Evolutionary conservation across 179 eudicot species (phyloP), one percentile per base, ranked within the genome.

Genomic region (Beta macrorhiza): DNA sequence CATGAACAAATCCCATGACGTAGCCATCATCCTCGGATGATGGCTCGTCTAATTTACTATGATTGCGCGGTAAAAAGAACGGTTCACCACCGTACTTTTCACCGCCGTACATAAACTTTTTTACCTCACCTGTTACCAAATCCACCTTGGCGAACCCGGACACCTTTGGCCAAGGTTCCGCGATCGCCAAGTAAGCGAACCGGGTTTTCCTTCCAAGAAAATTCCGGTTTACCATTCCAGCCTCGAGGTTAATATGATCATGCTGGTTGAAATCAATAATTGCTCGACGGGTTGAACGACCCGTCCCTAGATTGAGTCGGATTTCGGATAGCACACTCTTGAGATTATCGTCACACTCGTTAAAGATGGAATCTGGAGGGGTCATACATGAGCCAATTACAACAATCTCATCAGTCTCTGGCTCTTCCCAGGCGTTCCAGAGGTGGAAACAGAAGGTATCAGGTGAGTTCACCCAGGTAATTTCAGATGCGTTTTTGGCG

Each of bases 361-460:
- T 84, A 63, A 84, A 84, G 45, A 84, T 75, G 1, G 87, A 84
- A 76, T 84, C 87, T 1, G 87, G 76, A 2, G 87, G 87, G 0
- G 87, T 84, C 87, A 84, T 84, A 72, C 87, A 84, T 15, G 87
- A 84, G 7, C 87, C 87, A 13, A 84, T 84, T 0, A 84, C 82
- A 0, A 84, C 84, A 29, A 84, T 17, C 32, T 81, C 84, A 4
- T 84, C 77, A 7, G 19, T 78, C 15, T 78, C 79, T 0, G 4
- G 7, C 4, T 84, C 87, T 59, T 84, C 87, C 87, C 87, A 78
- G 0, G 85, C 85, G 2, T 83, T 83, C 85, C 85, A 83, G 0
- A 83, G 55, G 19, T 83, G 85, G 59, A 84, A 84, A 42, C 87
- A 84, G 25, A 84, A 84, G 0, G 84, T 77, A 13, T 84, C 79